Conservation (phyloP, 441 rosid species). For the Mallotus repandus region DNA sequence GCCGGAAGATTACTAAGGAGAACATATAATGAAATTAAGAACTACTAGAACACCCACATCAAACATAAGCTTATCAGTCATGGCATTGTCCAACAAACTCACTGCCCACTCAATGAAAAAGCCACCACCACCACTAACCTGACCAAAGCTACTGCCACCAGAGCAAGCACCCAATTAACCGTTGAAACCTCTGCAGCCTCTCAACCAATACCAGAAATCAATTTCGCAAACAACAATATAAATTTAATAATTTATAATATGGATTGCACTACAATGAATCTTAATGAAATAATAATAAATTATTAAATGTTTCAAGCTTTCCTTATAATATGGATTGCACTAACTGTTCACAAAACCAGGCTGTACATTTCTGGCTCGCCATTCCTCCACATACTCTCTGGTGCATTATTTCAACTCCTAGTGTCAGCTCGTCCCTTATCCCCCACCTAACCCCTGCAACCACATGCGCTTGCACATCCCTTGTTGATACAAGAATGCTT, state of each 20-base stretch:
- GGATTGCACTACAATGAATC: no score
- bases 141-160: neutral
- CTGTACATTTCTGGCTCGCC: slow-evolving; percentile 67
- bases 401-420: slow-evolving; percentile 55
- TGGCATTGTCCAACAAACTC: slow-evolving; percentile 42
- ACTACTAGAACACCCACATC: slow-evolving; percentile 51
- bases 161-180: slow-evolving; percentile 15
- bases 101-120: slow-evolving; percentile 28
- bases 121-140: neutral
- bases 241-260: no score
- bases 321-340: slow-evolving; percentile 28
- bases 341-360: slow-evolving; percentile 60
- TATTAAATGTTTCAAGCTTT: no score
- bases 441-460: slow-evolving; percentile 46
- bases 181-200: slow-evolving; percentile 11
- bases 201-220: slow-evolving; percentile 13
- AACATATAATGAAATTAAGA: slow-evolving; percentile 46
- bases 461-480: slow-evolving; percentile 65
- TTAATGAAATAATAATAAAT: no score
- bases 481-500: slow-evolving; percentile 65
- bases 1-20: slow-evolving; percentile 44
- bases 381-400: slow-evolving; percentile 63
- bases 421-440: slow-evolving; percentile 57
- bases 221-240: neutral
- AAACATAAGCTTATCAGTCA: slow-evolving; percentile 38